Conservation (phyloP, 805 yeast genomes). For the Pichia exigua region DNA sequence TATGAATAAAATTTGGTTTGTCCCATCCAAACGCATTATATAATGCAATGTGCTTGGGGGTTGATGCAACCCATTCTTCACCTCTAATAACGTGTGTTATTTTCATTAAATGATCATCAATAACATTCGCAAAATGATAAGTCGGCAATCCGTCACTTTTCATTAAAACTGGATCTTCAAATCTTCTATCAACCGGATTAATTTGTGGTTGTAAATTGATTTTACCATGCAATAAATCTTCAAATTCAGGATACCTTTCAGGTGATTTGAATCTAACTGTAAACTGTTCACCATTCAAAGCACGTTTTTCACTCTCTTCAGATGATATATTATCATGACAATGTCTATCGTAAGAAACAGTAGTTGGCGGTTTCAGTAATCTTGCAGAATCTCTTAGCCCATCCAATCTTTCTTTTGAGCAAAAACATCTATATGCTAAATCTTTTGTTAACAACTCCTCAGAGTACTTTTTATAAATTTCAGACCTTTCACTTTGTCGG, state of each 20-base stretch:
- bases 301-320: constrained; percentile 34
- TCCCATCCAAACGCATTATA: constrained; percentile 83
- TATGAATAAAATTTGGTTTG: constrained; percentile 77
- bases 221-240: constrained; percentile 72
- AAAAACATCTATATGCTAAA: constrained; percentile 78
- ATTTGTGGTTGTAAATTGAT: constrained; percentile 74
- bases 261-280: constrained; percentile 79
- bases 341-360: constrained; percentile 84
- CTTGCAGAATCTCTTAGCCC: constrained; percentile 65
- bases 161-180: constrained; percentile 81
- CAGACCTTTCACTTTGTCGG: constrained; percentile 72
- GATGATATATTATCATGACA: constrained; percentile 43
- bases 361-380: constrained; percentile 75
- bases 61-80: constrained; percentile 95
- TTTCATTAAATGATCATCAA: constrained; percentile 89
- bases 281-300: constrained; percentile 31
- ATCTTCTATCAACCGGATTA: constrained; percentile 61
- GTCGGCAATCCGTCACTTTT: constrained; percentile 97
- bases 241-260: constrained; percentile 52
- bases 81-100: constrained; percentile 95
- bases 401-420: constrained; percentile 71
- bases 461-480: constrained; percentile 57
- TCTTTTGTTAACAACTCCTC: constrained; percentile 52
- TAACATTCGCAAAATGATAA: constrained; percentile 91
- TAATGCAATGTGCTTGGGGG: constrained; percentile 87